Evolutionary conservation across 1,284 basidiomycete genomes (phyloP).

Genomic region (Cutaneotrichosporon sp.): DNA sequence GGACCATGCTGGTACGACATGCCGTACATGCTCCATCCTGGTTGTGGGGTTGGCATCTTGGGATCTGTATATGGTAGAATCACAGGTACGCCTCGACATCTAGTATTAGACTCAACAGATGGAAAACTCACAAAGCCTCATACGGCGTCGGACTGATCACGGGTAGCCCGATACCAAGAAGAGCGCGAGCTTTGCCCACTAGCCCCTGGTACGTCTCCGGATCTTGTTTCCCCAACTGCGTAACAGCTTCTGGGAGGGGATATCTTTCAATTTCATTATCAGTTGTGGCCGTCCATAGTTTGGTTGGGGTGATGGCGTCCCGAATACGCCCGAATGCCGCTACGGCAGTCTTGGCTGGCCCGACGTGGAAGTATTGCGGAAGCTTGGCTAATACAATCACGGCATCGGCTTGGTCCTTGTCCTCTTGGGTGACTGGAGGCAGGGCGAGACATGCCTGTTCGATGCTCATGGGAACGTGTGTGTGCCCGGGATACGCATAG

Average conservation of each 20-base stretch:
- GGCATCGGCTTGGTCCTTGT: slow-evolving; percentile 33
- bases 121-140: slow-evolving; percentile 4
- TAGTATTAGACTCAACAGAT: neutral
- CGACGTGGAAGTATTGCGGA: slow-evolving; percentile 17
- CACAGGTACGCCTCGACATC: slow-evolving; percentile 47
- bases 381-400: slow-evolving; percentile 47
- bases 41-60: neutral
- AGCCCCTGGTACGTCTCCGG: slow-evolving; percentile 36
- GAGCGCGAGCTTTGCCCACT: slow-evolving; percentile 36
- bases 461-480: slow-evolving; percentile 44
- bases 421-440: slow-evolving; percentile 28
- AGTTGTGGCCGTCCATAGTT: slow-evolving; percentile 37
- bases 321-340: neutral
- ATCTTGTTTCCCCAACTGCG: slow-evolving; percentile 27
- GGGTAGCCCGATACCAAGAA: slow-evolving; percentile 47
- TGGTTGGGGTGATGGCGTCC: slow-evolving; percentile 18
- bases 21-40: slow-evolving; percentile 8
- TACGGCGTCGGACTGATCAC: slow-evolving; percentile 46
- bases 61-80: slow-evolving; percentile 38
- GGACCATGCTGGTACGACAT: slow-evolving; percentile 45
- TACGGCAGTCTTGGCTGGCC: slow-evolving; percentile 4
- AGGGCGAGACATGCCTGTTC: slow-evolving; percentile 41
- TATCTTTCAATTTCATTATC: slow-evolving; percentile 25
- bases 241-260: slow-evolving; percentile 41
- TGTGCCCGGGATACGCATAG: slow-evolving; percentile 38